Evolutionary conservation across 148 eudicot genomes (phyloP), one percentile per base, ranked within the genome.

Genomic region (Selenicereus undatus): DNA sequence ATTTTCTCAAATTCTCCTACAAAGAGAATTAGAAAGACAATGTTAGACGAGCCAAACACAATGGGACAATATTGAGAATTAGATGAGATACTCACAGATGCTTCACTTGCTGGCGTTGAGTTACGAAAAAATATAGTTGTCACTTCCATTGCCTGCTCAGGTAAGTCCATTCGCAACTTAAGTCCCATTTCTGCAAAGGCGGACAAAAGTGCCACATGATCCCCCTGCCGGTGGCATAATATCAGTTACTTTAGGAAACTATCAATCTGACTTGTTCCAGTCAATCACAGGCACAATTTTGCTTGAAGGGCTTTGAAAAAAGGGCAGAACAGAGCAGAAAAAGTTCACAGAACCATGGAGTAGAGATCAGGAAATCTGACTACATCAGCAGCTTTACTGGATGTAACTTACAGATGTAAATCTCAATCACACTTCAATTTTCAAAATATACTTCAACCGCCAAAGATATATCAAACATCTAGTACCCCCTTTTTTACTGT

Each of bases 141-240:
- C 71, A 96, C 89, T 79, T 96, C 97, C 99, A 96, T 96, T 71
- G 92, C 98, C 87, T 94, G 98, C 84, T 94, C 99, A 65, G 99
- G 98, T 80, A 96, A 78, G 89, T 96, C 98, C 88, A 94, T 75
- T 73, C 99, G 97, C 82, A 94, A 86, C 88, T 88, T 91, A 75
- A 96, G 92, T 75, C 99, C 98, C 98, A 96, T 96, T 87, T 96
- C 99, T 43, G 91, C 84, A 84, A 96, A 91, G 62, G 99, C 97
- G 83, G 99, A 94, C 86, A 96, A 82, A 88, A 96, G 97, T 45
- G 99, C 99, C 81, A 92, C 99, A 81, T 93, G 93, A 84, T 96
- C 99, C 51, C 99, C 99, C 99, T 96, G 89, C 83, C 89, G 82
- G 77, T 70, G 35, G 32, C 17, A 76, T 14, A 81, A 74, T 73